Conservation (phyloP, 148 eudicot species). For the Rhododendron kiyosumense region DNA sequence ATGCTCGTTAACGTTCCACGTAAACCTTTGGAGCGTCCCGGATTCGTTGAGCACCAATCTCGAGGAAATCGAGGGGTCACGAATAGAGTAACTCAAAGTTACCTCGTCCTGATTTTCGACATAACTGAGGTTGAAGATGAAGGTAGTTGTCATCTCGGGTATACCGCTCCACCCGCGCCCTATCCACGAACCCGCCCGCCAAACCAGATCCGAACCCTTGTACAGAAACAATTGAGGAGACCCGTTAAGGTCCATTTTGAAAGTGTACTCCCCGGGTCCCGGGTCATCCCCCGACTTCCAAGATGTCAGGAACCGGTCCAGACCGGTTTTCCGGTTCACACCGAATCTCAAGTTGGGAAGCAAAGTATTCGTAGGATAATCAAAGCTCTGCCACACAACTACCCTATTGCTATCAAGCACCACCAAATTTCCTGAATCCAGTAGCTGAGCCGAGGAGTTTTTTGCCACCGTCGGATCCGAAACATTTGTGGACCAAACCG, state of each 20-base stretch:
- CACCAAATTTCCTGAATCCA: constrained; percentile 40
- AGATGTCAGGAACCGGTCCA: constrained; percentile 16
- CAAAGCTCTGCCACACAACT: constrained; percentile 54
- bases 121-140: too few species aligned
- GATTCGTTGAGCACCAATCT: not conserved
- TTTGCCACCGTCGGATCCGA: not conserved
- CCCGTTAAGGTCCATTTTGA: not conserved
- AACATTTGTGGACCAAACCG: constrained; percentile 16
- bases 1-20: constrained; percentile 22
- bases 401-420: constrained; percentile 4
- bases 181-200: too few species aligned
- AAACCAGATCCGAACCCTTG: not conserved
- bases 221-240: constrained; percentile 5
- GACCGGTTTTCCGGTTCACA: constrained; percentile 31
- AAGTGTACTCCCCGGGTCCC: constrained; percentile 8
- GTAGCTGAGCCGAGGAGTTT: constrained; percentile 20
- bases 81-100: not conserved
- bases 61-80: not conserved
- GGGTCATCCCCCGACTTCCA: constrained; percentile 20
- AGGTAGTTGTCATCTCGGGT: constrained; percentile 37
- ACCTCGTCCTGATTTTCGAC: constrained; percentile 1
- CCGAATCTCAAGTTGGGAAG: constrained; percentile 46
- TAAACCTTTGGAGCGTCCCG: not conserved
- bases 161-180: constrained; percentile 18
- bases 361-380: constrained; percentile 35